phyloP scores from a whole-genome alignment of 495 filamentous ascomycete genomes.

The Acidiella bohemica region DNA sequence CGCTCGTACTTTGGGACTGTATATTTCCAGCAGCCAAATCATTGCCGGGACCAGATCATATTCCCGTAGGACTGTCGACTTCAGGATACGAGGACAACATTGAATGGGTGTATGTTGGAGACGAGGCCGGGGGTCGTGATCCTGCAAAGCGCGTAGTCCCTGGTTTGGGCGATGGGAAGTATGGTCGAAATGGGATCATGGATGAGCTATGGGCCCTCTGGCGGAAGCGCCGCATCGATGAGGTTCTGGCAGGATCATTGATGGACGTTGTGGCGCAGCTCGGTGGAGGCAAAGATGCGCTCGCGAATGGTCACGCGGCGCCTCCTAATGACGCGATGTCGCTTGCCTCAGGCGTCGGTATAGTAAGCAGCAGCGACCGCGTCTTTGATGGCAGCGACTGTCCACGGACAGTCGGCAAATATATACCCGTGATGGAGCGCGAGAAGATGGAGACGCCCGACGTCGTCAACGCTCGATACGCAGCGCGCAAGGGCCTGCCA shows the following conservation, averaged over 20 bases:
- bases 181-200: conserved; percentile 52
- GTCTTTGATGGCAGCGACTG: conserved; percentile 59
- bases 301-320: conserved; percentile 4
- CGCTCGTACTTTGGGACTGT: conserved; percentile 91
- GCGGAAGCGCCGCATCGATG: conserved; percentile 77
- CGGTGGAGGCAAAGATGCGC: conserved; percentile 24
- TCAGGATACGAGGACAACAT: conserved; percentile 47
- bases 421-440: conserved; percentile 58
- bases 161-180: conserved; percentile 37
- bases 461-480: conserved; percentile 65
- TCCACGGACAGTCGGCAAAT: conserved; percentile 46
- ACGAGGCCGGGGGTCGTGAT: conserved; percentile 36
- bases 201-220: conserved; percentile 68
- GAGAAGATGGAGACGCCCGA: conserved; percentile 48
- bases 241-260: conserved; percentile 58
- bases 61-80: conserved; percentile 10
- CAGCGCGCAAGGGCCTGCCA: conserved; percentile 50
- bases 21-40: conserved; percentile 50
- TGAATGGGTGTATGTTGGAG: conserved; percentile 62
- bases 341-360: too few relatives aligned
- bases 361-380: conserved; percentile 35
- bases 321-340: too few relatives aligned
- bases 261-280: conserved; percentile 47
- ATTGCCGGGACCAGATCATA: neutral
- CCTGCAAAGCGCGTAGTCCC: conserved; percentile 18